Evolutionary conservation across 352 stramenopile genomes (phyloP), one percentile per base, ranked within the genome.

Genomic region (Globisporangium takayamanum): DNA sequence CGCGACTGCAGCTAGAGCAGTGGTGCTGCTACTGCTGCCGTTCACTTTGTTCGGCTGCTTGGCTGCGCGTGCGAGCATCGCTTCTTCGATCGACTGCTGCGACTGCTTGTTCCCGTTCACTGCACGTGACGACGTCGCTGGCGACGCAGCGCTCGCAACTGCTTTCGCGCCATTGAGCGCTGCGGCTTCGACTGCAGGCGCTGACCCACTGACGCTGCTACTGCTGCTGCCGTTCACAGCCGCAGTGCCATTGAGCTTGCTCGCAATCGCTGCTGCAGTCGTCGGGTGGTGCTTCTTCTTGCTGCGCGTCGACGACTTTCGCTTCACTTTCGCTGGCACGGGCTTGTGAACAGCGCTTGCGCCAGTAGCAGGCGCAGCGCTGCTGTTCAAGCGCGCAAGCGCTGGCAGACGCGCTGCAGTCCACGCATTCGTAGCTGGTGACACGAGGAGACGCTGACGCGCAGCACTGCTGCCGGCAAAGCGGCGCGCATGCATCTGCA

Each of bases 261-360:
- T 64, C 18, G 57, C 62, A 33, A 68, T 68, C 50, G 57, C 62
- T 5, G 55, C 39, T 4, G 50, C 54, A 3, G 55, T 16, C 33
- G 49, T 56, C 14, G 51, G 51, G 16, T 39, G 30, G 28, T 53
- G 26, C 57, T 68, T 68, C 50, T 64, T 64, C 50, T 63, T 63
- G 20, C 22, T 46, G 18, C 60, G 44, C 48, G 54, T 28, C 20
- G 60, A 63, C 11, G 42, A 15, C 41, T 66, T 66, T 42, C 62
- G 62, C 50, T 64, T 64, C 50, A 68, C 36, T 33, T 68, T 68
- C 14, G 62, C 62, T 15, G 57, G 62, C 36, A 68, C 52, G 2
- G 62, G 62, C 37, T 68, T 68, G 62, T 68, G 62, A 18, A 54
- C 37, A 0, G 26, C 42, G 8, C 44, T 44, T 15, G 46, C 44